Evolutionary conservation across 331 rosid species (phyloP), one percentile per base, ranked within the genome.

Genomic region (Cydonia oblonga): DNA sequence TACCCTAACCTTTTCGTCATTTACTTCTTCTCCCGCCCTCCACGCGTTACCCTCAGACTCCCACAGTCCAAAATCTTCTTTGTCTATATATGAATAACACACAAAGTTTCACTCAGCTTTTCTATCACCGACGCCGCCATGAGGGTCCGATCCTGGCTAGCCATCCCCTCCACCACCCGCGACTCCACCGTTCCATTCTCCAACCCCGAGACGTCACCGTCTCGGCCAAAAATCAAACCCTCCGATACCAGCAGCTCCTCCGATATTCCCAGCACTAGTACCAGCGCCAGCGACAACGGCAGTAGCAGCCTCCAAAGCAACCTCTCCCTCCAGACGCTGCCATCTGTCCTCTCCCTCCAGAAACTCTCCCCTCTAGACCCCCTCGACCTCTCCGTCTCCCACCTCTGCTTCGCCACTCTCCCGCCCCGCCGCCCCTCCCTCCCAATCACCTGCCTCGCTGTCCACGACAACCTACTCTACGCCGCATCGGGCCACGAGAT

Each of bases 341-440:
- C 97, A 1, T 93, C 97, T 2, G 62, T 93, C 73, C 92, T 87
- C 29, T 93, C 97, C 57, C 97, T 93, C 40, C 97, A 89, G 28
- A 85, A 70, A 12, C 87, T 87, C 81, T 62, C 92, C 62, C 57
- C 83, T 4, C 12, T 33, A 1, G 81, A 81, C 22, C 4, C n/a
- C 62, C 18, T 69, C 6, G 52, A 25, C 76, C 78, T 79, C 66
- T 33, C 87, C 3, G 63, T 80, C 68, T 75, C 92, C 19, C 86
- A 83, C 18, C 80, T 66, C 58, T 66, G 69, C 74, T 6, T 51
- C 64, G 28, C 76, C 65, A 56, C 86, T 13, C 61, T 80, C 23
- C 70, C 28, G 4, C 80, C 76, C 64, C 10, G 51, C 12, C 28
- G 11, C 0, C 6, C 18, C 2, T 46, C 82, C 0, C 68, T 73